Percentiles rank a stretch among this genome's conserved stretches.
These are phyloP conservation scores for Metschnikowia dekortorum DNA, from an alignment of 805 yeast genomes.

Conservation along the genomic window DNA sequence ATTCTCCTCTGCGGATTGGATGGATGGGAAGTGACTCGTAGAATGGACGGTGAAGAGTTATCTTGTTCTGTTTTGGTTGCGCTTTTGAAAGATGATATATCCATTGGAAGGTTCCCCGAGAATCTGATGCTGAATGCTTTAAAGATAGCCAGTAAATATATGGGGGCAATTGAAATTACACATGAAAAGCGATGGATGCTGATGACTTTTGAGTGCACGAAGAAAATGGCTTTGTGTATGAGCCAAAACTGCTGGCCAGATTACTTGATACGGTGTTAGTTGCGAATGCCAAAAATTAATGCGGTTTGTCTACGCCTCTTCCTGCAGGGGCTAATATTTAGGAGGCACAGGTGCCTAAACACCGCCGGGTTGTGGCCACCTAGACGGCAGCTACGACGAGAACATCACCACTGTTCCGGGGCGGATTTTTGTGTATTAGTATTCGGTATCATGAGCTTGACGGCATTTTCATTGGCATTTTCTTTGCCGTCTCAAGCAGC, in stretches of 20 bases:
- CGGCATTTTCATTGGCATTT: background rate
- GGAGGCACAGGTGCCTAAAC: background rate
- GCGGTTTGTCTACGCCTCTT: background rate
- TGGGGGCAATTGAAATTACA: background rate
- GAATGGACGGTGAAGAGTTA: conserved; percentile 10
- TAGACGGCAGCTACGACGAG: background rate
- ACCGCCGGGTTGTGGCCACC: background rate
- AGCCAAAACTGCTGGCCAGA: background rate
- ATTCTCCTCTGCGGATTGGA: conserved; percentile 4
- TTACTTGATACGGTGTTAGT: background rate
- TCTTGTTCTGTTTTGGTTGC: conserved; percentile 10
- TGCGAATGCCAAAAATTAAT: conserved; percentile 1
- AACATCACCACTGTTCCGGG: too few relatives aligned
- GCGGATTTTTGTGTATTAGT: background rate
- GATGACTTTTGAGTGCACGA: too few relatives aligned
- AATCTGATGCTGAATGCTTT: background rate
- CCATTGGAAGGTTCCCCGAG: conserved; percentile 9
- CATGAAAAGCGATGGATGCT: background rate
- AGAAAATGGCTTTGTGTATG: background rate
- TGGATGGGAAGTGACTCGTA: background rate
- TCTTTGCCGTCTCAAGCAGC: background rate
- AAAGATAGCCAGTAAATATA: background rate
- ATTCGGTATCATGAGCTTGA: background rate
- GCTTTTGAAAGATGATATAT: conserved; percentile 10
- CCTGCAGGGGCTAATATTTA: background rate